Conservation (phyloP, 2,329 filamentous ascomycete species). For the Diaporthe citri region DNA sequence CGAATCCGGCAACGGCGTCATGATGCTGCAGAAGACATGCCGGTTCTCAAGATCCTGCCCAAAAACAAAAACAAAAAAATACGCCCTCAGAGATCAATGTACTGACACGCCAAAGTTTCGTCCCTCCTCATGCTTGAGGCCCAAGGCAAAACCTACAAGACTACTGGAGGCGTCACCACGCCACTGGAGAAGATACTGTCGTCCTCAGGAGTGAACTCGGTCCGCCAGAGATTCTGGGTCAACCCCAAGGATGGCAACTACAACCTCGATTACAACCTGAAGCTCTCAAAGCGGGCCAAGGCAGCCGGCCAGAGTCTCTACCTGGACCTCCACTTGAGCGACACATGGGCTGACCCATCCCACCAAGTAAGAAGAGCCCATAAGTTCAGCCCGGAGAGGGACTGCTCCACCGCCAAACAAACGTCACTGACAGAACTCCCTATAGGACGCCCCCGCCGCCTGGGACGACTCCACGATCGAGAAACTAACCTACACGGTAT, state of each 20-base stretch:
- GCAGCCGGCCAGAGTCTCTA: conserved; percentile 71
- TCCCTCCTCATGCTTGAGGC: conserved; percentile 74
- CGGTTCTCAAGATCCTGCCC: no score
- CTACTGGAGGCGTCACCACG: conserved; percentile 62
- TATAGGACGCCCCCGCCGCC: conserved; percentile 64
- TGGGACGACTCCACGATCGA: conserved; percentile 71
- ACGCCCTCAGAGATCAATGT: no score
- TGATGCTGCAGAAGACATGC: neutral
- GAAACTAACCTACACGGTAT: conserved; percentile 70
- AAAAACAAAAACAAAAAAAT: no score
- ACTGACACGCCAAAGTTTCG: conserved; percentile 57
- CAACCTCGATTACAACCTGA: conserved; percentile 77
- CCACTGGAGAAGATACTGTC: conserved; percentile 74
- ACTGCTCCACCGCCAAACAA: accelerated
- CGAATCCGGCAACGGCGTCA: no score
- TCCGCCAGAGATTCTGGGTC: conserved; percentile 81
- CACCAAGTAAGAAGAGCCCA: conserved; percentile 58
- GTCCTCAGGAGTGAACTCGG: conserved; percentile 57
- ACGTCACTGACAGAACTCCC: neutral
- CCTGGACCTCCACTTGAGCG: conserved; percentile 75
- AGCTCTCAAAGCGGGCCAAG: conserved; percentile 73
- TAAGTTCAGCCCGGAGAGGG: accelerated
- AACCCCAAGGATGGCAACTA: conserved; percentile 75
- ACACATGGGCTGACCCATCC: conserved; percentile 78
- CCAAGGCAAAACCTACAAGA: conserved; percentile 72